phyloP scores from a whole-genome alignment of 768 basidiomycete genomes.

The Hortiboletus flavorubellus region DNA sequence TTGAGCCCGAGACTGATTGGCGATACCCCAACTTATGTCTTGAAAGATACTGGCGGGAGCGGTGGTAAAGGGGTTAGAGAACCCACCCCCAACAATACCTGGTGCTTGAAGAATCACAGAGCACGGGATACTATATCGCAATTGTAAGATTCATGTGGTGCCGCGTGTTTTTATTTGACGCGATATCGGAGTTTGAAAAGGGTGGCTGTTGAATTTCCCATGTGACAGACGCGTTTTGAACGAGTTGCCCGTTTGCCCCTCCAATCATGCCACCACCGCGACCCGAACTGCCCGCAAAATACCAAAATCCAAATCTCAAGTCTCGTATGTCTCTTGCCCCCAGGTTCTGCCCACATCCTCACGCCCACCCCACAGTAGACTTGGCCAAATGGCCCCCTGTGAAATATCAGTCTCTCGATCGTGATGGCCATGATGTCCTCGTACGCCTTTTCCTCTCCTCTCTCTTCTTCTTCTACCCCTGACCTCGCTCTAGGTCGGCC shows the following conservation, averaged over 20 bases:
- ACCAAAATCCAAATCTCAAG: slow-evolving; percentile 50
- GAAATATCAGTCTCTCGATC: slow-evolving; percentile 88
- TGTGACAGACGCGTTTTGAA: slow-evolving; percentile 33
- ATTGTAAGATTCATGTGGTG: too few relatives aligned
- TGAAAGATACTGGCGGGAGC: too few relatives aligned
- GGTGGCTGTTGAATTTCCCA: slow-evolving; percentile 33
- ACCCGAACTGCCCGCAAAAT: slow-evolving; percentile 49
- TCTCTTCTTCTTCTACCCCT: slow-evolving; percentile 8
- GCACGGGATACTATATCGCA: too few relatives aligned
- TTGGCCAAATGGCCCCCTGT: slow-evolving; percentile 58
- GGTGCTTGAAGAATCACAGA: too few relatives aligned
- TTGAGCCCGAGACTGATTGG: too few relatives aligned
- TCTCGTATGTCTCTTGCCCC: slow-evolving; percentile 34
- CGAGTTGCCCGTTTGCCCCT: slow-evolving; percentile 21
- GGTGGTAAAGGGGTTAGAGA: too few relatives aligned
- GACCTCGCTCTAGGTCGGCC: slow-evolving; percentile 60
- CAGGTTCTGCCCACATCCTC: neutral
- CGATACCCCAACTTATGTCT: too few relatives aligned
- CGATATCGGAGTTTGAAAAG: slow-evolving; percentile 29
- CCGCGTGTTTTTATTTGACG: slow-evolving; percentile 9
- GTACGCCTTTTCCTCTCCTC: slow-evolving; percentile 39
- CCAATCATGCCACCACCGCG: slow-evolving; percentile 35
- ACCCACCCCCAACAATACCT: too few relatives aligned
- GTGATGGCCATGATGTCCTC: slow-evolving; percentile 84
- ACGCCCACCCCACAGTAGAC: slow-evolving; percentile 31